Evolutionary conservation across 306 rosid species (phyloP), one percentile per base, ranked within the genome.

Genomic region (Dryas alaskensis): DNA sequence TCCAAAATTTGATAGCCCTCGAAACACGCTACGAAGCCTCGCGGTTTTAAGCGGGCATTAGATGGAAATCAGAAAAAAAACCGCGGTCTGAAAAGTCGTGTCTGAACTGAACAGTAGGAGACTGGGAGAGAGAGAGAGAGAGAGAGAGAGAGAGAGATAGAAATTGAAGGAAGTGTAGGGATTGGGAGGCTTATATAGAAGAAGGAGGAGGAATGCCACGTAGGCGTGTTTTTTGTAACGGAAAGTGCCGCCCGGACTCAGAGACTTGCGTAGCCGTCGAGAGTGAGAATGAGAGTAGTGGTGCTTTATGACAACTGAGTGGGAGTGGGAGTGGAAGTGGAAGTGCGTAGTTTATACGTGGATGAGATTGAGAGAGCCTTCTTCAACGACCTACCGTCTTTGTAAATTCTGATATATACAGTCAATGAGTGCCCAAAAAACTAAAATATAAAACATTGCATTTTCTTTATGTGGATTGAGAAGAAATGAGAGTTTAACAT

Each of bases 201-300:
- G 60, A 17, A 39, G 31, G 50, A 46, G 47, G 9, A 25, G n/a
- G 58, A 12, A 51, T 22, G 66, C 45, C 81, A 77, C 81, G 81
- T 70, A 49, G 22, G 66, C 37, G 37, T 31, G 14, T 37, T 45
- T 9, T 9, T 14, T 0, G 6, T 4, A 5, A 78, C 76, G 76
- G 76, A 64, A 70, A 78, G 59, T 51, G 76, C 60, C 69, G 40
- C 65, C 67, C 9, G 17, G 31, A 0, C 8, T 58, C 76, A 65
- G 67, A 70, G 52, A 53, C 71, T 61, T 44, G 53, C 7, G 51
- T 44, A 45, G 8, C 4, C 57, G 59, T 53, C 71, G 27, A 52
- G 47, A 42, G 11, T 61, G 40, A 8, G 2, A 4, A 48, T 45
- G 48, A 5, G 48, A 5, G 48, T 45, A 4, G 8, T 45, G 8